Conservation (phyloP, 1,284 basidiomycete species). For the Fomitopsis pinicola region DNA sequence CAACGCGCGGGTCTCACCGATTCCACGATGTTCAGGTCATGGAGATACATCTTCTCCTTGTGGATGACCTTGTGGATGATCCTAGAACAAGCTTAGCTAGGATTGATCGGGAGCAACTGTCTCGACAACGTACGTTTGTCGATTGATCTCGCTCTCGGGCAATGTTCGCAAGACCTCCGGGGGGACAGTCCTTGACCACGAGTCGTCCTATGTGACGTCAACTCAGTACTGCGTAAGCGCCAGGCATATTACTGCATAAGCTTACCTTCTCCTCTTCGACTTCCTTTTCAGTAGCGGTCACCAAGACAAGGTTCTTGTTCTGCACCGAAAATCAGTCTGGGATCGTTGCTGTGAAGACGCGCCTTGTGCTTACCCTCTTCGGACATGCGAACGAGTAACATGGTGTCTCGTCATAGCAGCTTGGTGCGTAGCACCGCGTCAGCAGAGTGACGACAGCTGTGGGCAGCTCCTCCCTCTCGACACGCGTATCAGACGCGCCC, state of each 20-base stretch:
- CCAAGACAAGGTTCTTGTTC: slow-evolving; percentile 22
- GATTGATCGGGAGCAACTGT: not conserved
- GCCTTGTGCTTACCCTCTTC: slow-evolving; percentile 41
- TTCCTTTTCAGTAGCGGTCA: slow-evolving; percentile 20
- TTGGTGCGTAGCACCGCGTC: slow-evolving; percentile 82
- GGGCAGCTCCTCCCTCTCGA: slow-evolving; percentile 75
- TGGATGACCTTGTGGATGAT: slow-evolving; percentile 91
- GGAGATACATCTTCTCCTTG: slow-evolving; percentile 88
- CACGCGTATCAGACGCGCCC: slow-evolving; percentile 50
- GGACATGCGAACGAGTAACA: slow-evolving; percentile 78
- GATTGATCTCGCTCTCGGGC: slow-evolving; percentile 73
- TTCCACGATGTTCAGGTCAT: slow-evolving; percentile 86
- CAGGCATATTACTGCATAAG: not conserved
- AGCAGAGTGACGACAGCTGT: slow-evolving; percentile 78
- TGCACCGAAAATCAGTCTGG: slow-evolving; percentile 7
- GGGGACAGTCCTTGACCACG: slow-evolving; percentile 74
- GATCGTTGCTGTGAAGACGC: not conserved
- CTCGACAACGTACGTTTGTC: slow-evolving; percentile 63
- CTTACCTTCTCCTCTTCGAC: slow-evolving; percentile 27
- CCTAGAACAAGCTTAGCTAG: slow-evolving; percentile 28
- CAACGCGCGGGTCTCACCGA: slow-evolving; percentile 36
- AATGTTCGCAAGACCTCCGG: slow-evolving; percentile 63
- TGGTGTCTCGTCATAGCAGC: slow-evolving; percentile 65
- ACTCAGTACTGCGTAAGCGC: not conserved
- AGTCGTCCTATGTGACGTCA: slow-evolving; percentile 38